phyloP scores from a whole-genome alignment of 2,329 filamentous ascomycete species.

The Penicillium corylophilum region DNA sequence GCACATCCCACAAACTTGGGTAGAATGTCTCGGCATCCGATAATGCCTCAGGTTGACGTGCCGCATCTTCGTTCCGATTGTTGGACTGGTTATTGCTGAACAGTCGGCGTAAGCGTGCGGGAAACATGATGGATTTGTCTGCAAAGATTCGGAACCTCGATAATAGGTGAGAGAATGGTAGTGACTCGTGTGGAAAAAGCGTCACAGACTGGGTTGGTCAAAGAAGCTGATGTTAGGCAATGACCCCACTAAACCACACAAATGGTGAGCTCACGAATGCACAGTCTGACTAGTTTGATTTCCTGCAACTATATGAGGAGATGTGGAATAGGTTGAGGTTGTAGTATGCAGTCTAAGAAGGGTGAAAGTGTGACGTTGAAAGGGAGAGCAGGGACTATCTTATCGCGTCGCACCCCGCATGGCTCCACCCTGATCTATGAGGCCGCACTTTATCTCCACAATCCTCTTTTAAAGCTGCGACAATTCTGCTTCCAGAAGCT shows the following conservation, averaged over 20 bases:
- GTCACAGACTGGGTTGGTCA: background rate
- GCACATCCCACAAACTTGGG: slow-evolving; percentile 33
- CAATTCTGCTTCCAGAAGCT: background rate
- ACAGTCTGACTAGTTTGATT: background rate
- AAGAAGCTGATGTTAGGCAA: background rate
- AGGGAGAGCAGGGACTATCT: background rate
- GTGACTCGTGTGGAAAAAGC: background rate
- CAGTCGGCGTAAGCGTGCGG: background rate
- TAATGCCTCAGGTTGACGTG: background rate
- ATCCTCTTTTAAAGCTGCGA: background rate
- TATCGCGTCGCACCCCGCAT: slow-evolving; percentile 3
- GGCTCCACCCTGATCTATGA: background rate
- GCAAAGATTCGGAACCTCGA: background rate
- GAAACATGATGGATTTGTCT: background rate
- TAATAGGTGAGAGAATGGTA: background rate
- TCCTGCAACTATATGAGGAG: background rate
- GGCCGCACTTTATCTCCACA: background rate
- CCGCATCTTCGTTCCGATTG: background rate
- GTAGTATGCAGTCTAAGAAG: background rate
- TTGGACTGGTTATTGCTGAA: background rate
- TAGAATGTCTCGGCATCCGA: slow-evolving; percentile 16
- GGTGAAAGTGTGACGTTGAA: background rate
- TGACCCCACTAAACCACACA: background rate
- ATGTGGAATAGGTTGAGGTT: background rate
- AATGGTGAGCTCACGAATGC: background rate